Percentiles rank a stretch among this genome's conserved stretches.
phyloP scores from a whole-genome alignment of 2,329 filamentous ascomycete species.

The Periconia digitata region DNA sequence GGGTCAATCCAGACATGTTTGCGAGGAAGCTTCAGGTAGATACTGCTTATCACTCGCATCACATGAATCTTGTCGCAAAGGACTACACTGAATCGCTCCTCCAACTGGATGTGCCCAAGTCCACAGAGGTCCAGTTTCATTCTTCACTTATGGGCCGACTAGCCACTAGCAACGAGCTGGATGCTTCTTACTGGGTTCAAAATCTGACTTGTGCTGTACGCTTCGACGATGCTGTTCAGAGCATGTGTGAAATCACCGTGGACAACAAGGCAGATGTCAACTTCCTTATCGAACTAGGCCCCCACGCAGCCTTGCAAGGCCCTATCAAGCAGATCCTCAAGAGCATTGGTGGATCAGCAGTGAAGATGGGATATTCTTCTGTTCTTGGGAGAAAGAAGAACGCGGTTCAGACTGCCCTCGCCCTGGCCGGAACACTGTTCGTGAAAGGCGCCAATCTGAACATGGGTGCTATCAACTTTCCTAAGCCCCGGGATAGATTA shows the following conservation, averaged over 20 bases:
- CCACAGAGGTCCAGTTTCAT: constrained; percentile 20
- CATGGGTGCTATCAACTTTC: constrained; percentile 28
- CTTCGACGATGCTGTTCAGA: constrained; percentile 17
- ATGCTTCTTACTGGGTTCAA: constrained; percentile 26
- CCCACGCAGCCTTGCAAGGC: constrained; percentile 25
- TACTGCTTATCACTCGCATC: constrained; percentile 48
- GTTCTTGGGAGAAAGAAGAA: constrained; percentile 29
- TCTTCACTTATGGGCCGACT: constrained; percentile 20
- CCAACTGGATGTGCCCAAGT: constrained; percentile 11
- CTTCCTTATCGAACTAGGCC: constrained; percentile 25
- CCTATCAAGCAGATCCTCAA: constrained; percentile 27
- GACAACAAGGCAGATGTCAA: constrained; percentile 17
- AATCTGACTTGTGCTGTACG: constrained; percentile 23
- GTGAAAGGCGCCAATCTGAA: constrained; percentile 15
- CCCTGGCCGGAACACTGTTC: constrained; percentile 16
- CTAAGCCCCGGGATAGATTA: constrained; percentile 18
- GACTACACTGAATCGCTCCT: constrained; percentile 28
- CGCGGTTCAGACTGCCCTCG: constrained; percentile 19
- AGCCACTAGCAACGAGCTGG: constrained; percentile 11
- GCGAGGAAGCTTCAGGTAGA: constrained; percentile 46
- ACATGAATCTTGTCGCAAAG: constrained; percentile 24
- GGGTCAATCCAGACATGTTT: constrained; percentile 36
- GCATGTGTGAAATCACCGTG: constrained; percentile 16
- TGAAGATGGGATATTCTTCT: constrained; percentile 20
- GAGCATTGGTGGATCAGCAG: constrained; percentile 13